A percentile compares a stretch with the other conserved stretches of the same genome.
These are phyloP conservation scores for Talaromyces atroroseus DNA, from an alignment of 2,329 filamentous ascomycete species.

Conservation along the genomic window DNA sequence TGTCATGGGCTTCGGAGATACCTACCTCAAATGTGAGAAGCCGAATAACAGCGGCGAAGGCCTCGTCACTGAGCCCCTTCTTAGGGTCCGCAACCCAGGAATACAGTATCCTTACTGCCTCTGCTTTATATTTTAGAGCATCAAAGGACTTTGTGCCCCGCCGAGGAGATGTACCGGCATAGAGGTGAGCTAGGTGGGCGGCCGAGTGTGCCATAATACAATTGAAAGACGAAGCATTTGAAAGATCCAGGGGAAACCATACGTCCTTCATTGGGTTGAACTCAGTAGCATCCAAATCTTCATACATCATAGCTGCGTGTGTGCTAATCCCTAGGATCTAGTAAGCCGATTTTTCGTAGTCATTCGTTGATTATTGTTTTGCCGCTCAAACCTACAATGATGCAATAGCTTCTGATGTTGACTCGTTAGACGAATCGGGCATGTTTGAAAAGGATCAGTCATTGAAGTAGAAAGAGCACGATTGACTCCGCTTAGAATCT, in stretches of 20 bases:
- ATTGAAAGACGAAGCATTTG: slow-evolving; percentile 39
- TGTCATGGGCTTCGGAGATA: not conserved
- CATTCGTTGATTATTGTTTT: not conserved
- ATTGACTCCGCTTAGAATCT: slow-evolving; percentile 23
- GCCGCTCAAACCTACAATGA: slow-evolving; percentile 26
- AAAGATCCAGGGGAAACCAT: slow-evolving; percentile 37
- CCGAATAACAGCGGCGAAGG: slow-evolving; percentile 28
- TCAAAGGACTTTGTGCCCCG: slow-evolving; percentile 3
- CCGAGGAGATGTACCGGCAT: slow-evolving; percentile 22
- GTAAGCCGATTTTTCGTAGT: not conserved
- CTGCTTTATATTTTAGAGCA: slow-evolving; percentile 9
- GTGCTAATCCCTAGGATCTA: slow-evolving; percentile 24
- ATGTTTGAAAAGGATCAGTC: not conserved
- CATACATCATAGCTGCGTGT: slow-evolving; percentile 31
- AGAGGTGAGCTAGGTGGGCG: slow-evolving; percentile 33
- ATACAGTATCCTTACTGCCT: slow-evolving; percentile 5
- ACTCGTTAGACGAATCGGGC: not conserved
- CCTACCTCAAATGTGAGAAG: slow-evolving; percentile 30
- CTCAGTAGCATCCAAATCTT: slow-evolving; percentile 18
- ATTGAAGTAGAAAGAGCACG: slow-evolving; percentile 18
- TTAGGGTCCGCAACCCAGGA: slow-evolving; percentile 5
- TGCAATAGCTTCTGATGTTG: slow-evolving; percentile 24
- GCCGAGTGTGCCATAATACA: slow-evolving; percentile 40
- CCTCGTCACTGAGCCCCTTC: slow-evolving; percentile 31
- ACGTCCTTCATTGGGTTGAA: slow-evolving; percentile 40